A percentile compares a stretch with the other conserved stretches of the same genome.
These are phyloP conservation scores for Nakazawaea ambrosiae DNA, from an alignment of 805 yeast genomes.

Conservation along the genomic window DNA sequence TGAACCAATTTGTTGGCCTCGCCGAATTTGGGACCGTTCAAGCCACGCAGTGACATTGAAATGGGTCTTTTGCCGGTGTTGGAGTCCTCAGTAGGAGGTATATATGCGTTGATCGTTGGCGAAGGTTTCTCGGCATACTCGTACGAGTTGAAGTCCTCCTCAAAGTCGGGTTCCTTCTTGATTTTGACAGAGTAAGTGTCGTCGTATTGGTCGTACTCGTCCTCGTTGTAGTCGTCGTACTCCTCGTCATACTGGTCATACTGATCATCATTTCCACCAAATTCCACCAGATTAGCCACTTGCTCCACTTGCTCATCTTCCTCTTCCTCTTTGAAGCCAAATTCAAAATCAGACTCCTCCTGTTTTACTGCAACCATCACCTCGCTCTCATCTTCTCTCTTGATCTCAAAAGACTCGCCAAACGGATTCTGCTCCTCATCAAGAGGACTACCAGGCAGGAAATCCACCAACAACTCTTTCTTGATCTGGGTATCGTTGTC, in stretches of 20 bases:
- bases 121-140: background rate
- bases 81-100: conserved; percentile 1
- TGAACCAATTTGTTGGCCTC: conserved; percentile 26
- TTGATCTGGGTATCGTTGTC: no score
- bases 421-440: no score
- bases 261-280: background rate
- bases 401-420: no score
- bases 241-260: background rate
- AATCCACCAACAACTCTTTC: no score
- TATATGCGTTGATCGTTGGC: background rate
- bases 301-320: conserved; percentile 1
- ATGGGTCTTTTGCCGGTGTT: conserved; percentile 24
- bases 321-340: conserved; percentile 6
- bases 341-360: no score
- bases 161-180: conserved; percentile 6
- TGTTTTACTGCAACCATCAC: no score
- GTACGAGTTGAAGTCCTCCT: conserved; percentile 10
- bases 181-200: conserved; percentile 6
- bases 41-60: conserved; percentile 43
- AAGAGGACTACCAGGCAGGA: no score
- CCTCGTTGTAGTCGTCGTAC: background rate
- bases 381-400: no score
- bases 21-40: conserved; percentile 52
- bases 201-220: conserved; percentile 2
- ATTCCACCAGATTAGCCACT: conserved; percentile 1